Conservation (phyloP, 2,329 filamentous ascomycete species). For the Ceratocystis variospora region DNA sequence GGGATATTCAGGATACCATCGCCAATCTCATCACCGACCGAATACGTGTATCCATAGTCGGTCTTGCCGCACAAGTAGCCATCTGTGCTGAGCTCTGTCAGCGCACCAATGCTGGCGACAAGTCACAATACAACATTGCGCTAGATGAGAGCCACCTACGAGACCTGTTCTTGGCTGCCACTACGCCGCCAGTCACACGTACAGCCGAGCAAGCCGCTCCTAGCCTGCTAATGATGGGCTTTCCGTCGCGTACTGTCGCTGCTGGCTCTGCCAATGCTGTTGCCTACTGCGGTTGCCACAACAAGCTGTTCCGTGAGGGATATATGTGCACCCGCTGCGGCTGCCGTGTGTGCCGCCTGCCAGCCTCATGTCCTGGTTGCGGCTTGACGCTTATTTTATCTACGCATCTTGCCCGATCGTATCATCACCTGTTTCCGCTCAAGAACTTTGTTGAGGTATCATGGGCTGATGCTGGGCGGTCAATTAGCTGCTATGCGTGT, state of each 20-base stretch:
- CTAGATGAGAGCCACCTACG: slow-evolving; percentile 65
- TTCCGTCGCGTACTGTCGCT: slow-evolving; percentile 73
- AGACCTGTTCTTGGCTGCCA: slow-evolving; percentile 76
- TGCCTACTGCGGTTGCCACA: slow-evolving; percentile 84
- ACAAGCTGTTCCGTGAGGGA: slow-evolving; percentile 64
- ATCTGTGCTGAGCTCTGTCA: slow-evolving; percentile 81
- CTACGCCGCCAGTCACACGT: slow-evolving; percentile 75
- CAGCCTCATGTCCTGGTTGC: slow-evolving; percentile 82
- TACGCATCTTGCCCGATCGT: slow-evolving; percentile 83
- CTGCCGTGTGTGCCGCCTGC: slow-evolving; percentile 77
- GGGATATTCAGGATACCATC: slow-evolving; percentile 89
- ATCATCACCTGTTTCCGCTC: slow-evolving; percentile 83
- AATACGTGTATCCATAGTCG: slow-evolving; percentile 79
- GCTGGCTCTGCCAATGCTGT: slow-evolving; percentile 40
- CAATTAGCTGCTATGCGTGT: slow-evolving; percentile 64
- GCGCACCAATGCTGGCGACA: slow-evolving; percentile 74
- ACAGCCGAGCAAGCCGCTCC: slow-evolving; percentile 44
- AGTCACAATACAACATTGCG: slow-evolving; percentile 64
- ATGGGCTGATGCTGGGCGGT: slow-evolving; percentile 56
- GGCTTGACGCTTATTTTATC: slow-evolving; percentile 85
- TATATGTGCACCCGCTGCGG: slow-evolving; percentile 84
- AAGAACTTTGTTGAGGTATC: slow-evolving; percentile 82
- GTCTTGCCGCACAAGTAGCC: slow-evolving; percentile 78
- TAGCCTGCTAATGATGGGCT: slow-evolving; percentile 90
- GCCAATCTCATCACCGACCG: slow-evolving; percentile 62